A percentile compares a stretch with the other conserved stretches of the same genome.
These are phyloP conservation scores for Coccinonectria pachysandricola DNA, from an alignment of 2,329 filamentous ascomycete species.

Conservation along the genomic window DNA sequence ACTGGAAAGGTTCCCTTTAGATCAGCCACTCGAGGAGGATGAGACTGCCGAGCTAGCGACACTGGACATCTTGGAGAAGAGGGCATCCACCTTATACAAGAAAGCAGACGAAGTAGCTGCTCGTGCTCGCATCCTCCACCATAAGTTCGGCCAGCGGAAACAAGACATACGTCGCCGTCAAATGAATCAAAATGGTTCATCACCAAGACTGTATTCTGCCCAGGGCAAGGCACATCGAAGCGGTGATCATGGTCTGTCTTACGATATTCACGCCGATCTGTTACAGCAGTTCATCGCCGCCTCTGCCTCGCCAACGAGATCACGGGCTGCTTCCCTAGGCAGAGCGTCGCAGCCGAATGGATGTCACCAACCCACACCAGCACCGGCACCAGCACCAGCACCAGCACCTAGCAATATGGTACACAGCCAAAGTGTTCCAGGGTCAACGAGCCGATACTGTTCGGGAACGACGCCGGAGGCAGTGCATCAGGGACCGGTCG, in stretches of 20 bases:
- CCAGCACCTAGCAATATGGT: slow-evolving; percentile 16
- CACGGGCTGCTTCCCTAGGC: slow-evolving; percentile 19
- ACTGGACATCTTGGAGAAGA: slow-evolving; percentile 72
- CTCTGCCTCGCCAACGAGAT: slow-evolving; percentile 12
- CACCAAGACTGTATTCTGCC: slow-evolving; percentile 25
- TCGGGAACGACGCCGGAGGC: slow-evolving; percentile 16
- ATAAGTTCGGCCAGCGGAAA: slow-evolving; percentile 44
- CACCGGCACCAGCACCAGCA: too few species aligned
- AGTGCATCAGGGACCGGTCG: slow-evolving; percentile 10
- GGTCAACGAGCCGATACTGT: slow-evolving; percentile 3
- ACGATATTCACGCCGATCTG: slow-evolving; percentile 44
- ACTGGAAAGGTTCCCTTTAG: slow-evolving; percentile 67
- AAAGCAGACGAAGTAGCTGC: slow-evolving; percentile 63
- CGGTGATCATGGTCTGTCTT: slow-evolving; percentile 22
- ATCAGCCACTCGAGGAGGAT: slow-evolving; percentile 73
- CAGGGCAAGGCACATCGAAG: slow-evolving; percentile 19
- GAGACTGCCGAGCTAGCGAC: slow-evolving; percentile 78
- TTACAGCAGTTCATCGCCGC: slow-evolving; percentile 39
- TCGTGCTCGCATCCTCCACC: slow-evolving; percentile 64
- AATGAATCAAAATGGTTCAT: slow-evolving; percentile 21
- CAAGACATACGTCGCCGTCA: slow-evolving; percentile 21
- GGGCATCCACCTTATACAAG: slow-evolving; percentile 66
- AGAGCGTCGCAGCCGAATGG: slow-evolving; percentile 18
- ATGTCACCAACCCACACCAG: too few species aligned
- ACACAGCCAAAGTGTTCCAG: slow-evolving; percentile 7